phyloP scores from a whole-genome alignment of 1,284 basidiomycete genomes.

The Leccinum subspadiceum region DNA sequence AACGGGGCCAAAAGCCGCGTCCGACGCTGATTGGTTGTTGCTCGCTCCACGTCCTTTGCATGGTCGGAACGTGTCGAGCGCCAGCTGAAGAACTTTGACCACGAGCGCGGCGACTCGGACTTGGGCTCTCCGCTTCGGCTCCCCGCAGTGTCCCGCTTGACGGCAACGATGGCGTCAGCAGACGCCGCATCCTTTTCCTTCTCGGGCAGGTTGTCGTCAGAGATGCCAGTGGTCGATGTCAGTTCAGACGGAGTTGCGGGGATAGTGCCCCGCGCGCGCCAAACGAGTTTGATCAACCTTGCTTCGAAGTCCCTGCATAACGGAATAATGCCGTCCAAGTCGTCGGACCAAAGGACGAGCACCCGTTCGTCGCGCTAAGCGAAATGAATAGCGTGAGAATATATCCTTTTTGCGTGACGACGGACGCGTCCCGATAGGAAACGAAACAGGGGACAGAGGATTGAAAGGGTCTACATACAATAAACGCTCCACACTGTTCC shows the following conservation, averaged over 20 bases:
- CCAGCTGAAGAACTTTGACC: conserved; percentile 37
- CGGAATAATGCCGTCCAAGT: conserved; percentile 67
- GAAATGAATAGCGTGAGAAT: conserved; percentile 28
- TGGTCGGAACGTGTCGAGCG: conserved; percentile 24
- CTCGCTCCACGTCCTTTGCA: conserved; percentile 50
- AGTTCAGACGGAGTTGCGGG: conserved; percentile 38
- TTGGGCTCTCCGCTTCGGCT: conserved; percentile 13
- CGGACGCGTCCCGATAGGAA: background rate
- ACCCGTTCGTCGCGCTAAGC: conserved; percentile 68
- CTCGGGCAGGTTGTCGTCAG: conserved; percentile 53
- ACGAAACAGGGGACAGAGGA: background rate
- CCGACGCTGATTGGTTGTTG: conserved; percentile 38
- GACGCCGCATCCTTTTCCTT: conserved; percentile 34
- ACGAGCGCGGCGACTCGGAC: conserved; percentile 7
- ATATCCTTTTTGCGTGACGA: background rate
- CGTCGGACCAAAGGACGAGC: conserved; percentile 76
- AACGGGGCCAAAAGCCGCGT: conserved; percentile 72
- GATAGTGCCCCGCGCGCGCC: conserved; percentile 51
- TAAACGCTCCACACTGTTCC: conserved; percentile 84
- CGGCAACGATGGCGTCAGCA: conserved; percentile 22
- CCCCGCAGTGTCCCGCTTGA: conserved; percentile 32
- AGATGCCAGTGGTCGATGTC: conserved; percentile 49
- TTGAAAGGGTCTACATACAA: conserved; percentile 41
- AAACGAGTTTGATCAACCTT: conserved; percentile 78
- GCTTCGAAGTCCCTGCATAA: conserved; percentile 69